Evolutionary conservation across 1,284 basidiomycete species (phyloP).

Genomic region (Naganishia sp.): DNA sequence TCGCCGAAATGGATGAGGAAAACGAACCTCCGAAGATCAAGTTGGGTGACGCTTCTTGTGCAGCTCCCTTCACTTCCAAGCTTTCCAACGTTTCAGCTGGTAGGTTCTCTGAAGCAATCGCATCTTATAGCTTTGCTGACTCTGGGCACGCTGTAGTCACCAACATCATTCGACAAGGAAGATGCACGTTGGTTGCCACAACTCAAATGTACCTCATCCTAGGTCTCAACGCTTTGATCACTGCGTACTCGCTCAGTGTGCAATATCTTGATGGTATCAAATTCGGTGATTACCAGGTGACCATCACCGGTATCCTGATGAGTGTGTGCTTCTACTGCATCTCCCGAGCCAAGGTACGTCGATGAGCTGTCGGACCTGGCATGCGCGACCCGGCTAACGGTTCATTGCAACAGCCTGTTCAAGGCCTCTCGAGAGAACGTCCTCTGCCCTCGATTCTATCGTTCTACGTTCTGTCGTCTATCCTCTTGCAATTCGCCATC

Average conservation of each 20-base stretch:
- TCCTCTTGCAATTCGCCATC: conserved; percentile 85
- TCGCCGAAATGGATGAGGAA: conserved; percentile 89
- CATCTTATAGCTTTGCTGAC: not conserved
- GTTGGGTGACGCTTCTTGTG: conserved; percentile 92
- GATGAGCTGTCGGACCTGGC: not conserved
- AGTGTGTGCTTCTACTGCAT: conserved; percentile 96
- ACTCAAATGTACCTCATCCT: conserved; percentile 99
- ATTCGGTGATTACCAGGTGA: conserved; percentile 94
- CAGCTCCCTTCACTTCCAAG: conserved; percentile 95
- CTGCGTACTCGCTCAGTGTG: conserved; percentile 90
- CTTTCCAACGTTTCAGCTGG: conserved; percentile 88
- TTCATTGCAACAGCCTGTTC: conserved; percentile 66
- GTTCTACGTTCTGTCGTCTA: conserved; percentile 85
- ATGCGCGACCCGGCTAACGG: not conserved
- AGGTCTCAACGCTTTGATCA: conserved; percentile 92
- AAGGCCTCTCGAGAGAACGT: conserved; percentile 84
- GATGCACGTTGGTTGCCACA: conserved; percentile 93
- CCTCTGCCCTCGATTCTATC: conserved; percentile 95
- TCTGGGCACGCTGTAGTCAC: conserved; percentile 61
- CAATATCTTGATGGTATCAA: conserved; percentile 97
- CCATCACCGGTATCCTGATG: conserved; percentile 92
- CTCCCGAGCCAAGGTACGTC: conserved; percentile 83
- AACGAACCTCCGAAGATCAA: conserved; percentile 91
- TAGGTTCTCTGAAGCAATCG: conserved; percentile 55
- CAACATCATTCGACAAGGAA: conserved; percentile 93